Conservation (phyloP, 2,329 filamentous ascomycete species). For the Ophiosphaerella herpotricha region DNA sequence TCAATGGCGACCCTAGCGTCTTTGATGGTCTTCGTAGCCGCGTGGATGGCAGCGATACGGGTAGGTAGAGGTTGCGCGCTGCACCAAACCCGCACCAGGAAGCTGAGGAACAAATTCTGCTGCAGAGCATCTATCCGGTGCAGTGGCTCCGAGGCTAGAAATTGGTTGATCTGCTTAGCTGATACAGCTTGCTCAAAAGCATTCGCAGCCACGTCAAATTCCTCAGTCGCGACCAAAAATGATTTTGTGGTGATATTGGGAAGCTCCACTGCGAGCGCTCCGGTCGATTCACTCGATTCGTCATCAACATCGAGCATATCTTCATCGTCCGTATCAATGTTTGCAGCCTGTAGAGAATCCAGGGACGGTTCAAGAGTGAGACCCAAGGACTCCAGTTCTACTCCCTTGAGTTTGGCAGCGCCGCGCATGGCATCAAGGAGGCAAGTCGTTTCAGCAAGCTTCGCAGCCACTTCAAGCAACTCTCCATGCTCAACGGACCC, state of each 20-base stretch:
- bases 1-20: constrained; percentile 58
- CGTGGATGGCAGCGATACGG: constrained; percentile 70
- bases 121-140: constrained; percentile 60
- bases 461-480: constrained; percentile 37
- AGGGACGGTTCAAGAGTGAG: constrained; percentile 44
- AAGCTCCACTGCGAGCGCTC: constrained; percentile 19
- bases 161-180: constrained; percentile 36
- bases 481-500: constrained; percentile 39
- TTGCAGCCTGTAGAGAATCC: constrained; percentile 14
- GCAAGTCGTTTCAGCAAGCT: constrained; percentile 33
- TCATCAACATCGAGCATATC: constrained; percentile 58
- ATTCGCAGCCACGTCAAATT: constrained; percentile 37
- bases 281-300: constrained; percentile 23
- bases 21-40: constrained; percentile 44
- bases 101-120: constrained; percentile 71
- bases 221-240: constrained; percentile 28
- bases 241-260: constrained; percentile 33
- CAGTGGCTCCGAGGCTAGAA: constrained; percentile 62
- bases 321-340: constrained; percentile 52
- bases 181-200: constrained; percentile 37
- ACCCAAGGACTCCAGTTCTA: constrained; percentile 68
- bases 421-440: constrained; percentile 65
- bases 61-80: constrained; percentile 71
- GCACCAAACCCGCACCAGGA: constrained; percentile 76
- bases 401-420: constrained; percentile 68